Conservation (phyloP, 345 rosid genomes). For the Hirschfeldia incana region DNA sequence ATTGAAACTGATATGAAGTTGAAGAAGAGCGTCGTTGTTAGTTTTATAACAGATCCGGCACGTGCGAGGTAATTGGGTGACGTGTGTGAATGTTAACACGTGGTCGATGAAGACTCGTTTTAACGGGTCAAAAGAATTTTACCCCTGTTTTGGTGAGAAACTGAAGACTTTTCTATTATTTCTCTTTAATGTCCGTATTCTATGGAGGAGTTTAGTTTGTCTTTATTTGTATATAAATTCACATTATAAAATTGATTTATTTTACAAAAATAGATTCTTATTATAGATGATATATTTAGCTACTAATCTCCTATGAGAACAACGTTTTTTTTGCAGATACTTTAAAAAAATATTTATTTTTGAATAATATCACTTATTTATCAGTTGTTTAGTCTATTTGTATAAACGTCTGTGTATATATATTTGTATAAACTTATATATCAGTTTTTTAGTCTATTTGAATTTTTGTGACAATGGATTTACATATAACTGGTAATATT, state of each 20-base stretch:
- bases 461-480: neutral
- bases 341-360: neutral
- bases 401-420: neutral
- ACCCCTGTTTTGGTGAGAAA: constrained; percentile 28
- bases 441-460: too few relatives aligned
- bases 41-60: constrained; percentile 27
- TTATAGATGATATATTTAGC: neutral
- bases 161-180: constrained; percentile 35
- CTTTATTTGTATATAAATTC: neutral
- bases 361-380: neutral
- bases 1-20: constrained; percentile 12
- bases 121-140: constrained; percentile 25
- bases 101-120: constrained; percentile 3
- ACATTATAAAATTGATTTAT: neutral
- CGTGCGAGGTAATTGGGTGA: constrained; percentile 14
- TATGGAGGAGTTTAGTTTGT: constrained; percentile 4
- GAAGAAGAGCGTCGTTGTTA: neutral
- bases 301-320: neutral
- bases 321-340: neutral
- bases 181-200: constrained; percentile 29
- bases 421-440: too few relatives aligned
- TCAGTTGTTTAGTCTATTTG: neutral
- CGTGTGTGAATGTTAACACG: constrained; percentile 26
- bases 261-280: neutral
- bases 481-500: neutral